Percentiles rank a stretch among this genome's conserved stretches.
Conservation (phyloP, 768 basidiomycete species). For the Phanerochaete carnosa region DNA sequence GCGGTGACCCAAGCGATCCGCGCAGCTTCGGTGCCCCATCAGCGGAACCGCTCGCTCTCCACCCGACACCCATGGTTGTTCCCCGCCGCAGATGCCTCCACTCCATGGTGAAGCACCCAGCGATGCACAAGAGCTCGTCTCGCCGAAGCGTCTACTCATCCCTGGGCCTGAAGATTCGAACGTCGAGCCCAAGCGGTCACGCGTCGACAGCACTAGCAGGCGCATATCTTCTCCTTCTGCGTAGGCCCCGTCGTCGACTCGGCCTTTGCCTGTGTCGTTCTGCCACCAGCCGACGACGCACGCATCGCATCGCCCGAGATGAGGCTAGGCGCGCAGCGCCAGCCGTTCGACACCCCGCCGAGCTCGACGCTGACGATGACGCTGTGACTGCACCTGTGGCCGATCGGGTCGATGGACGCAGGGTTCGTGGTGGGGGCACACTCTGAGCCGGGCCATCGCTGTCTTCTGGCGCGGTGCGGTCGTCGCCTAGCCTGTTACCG, state of each 20-base stretch:
- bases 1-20: constrained; percentile 18
- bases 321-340: constrained; percentile 39
- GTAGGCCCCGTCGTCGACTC: constrained; percentile 36
- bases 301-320: constrained; percentile 72
- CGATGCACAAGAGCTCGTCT: constrained; percentile 64
- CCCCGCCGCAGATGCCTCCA: constrained; percentile 18
- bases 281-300: constrained; percentile 65
- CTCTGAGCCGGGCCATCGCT: constrained; percentile 20
- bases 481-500: constrained; percentile 57
- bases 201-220: constrained; percentile 42
- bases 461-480: constrained; percentile 55
- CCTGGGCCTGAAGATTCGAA: constrained; percentile 57
- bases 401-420: constrained; percentile 48
- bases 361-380: constrained; percentile 56
- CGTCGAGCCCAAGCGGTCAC: constrained; percentile 57
- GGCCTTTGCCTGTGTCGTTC: constrained; percentile 73
- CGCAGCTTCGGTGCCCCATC: constrained; percentile 14
- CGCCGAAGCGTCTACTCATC: constrained; percentile 67
- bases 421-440: constrained; percentile 25
- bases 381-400: constrained; percentile 73
- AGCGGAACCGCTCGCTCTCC: constrained; percentile 10
- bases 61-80: constrained; percentile 5
- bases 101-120: constrained; percentile 30
- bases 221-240: constrained; percentile 5
- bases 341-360: constrained; percentile 30